Evolutionary conservation across 1,284 basidiomycete genomes (phyloP), one percentile per base, ranked within the genome.

Genomic region (Malassezia slooffiae): DNA sequence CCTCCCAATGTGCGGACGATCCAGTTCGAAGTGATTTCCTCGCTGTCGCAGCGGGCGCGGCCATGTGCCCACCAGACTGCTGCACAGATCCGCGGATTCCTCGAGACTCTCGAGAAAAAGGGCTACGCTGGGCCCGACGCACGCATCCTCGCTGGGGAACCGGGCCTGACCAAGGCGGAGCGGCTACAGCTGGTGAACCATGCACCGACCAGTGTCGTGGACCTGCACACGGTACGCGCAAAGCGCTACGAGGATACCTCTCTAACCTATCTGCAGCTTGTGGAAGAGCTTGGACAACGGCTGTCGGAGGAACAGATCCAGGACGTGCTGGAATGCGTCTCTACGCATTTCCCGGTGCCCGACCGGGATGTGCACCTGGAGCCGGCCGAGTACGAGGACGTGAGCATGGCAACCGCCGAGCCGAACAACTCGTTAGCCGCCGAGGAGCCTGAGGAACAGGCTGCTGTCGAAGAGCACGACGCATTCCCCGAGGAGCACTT

Each of bases 151-250:
- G 36, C 45, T 10, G 55, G 52, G 15, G 48, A 38, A 12, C 83
- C 80, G 49, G 76, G 78, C 8, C 73, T 95, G 49, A 90, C 87
- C 0, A 91, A 90, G 61, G 79, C 82, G 4, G 89, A 95, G 74
- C 85, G 89, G 57, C 75, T 95, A 4, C 87, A 91, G 66, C 77
- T 91, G 26, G 80, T 87, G 35, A 93, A 95, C 65, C 76, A 91
- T 12, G 82, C 82, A 0, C 90, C 89, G 1, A 79, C 76, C 4
- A 77, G 80, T 37, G 73, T 81, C 0, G 85, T 93, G 22, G 87
- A 89, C 65, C 78, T 95, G 17, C 90, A 93, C 58, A 82, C 87
- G 35, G 87, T 90, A 57, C 79, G 95, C 12, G 87, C 93, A 70
- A 87, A 91, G 67, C 73, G 87, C 2, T 85, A 88, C 69, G 82